phyloP scores from a whole-genome alignment of 148 eudicot species.

The Diospyros lotus region DNA sequence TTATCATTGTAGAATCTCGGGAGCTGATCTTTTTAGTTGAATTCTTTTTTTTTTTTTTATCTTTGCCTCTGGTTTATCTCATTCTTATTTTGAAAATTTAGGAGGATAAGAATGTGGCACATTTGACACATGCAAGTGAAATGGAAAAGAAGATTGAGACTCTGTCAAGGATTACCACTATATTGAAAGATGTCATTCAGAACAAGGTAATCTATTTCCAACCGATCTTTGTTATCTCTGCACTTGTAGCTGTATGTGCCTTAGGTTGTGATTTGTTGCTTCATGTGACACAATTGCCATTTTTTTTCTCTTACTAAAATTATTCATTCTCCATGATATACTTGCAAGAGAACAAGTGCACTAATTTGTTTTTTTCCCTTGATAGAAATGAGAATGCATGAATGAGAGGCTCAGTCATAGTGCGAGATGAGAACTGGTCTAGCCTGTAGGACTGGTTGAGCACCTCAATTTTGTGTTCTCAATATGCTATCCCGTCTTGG shows the following conservation, averaged over 20 bases:
- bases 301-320: neutral
- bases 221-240: neutral
- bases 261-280: neutral
- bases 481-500: neutral
- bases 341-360: neutral
- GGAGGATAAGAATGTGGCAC: conserved; percentile 99
- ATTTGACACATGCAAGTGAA: conserved; percentile 91
- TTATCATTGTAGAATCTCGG: neutral
- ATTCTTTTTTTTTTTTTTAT: conserved; percentile 1
- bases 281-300: neutral
- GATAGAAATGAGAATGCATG: neutral
- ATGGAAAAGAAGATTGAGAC: conserved; percentile 99
- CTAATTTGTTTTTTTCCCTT: neutral
- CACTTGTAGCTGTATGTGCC: neutral
- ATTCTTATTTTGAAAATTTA: conserved; percentile 20
- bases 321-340: neutral
- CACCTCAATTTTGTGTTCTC: conserved; percentile 3
- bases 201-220: conserved; percentile 60
- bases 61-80: conserved; percentile 9
- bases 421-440: neutral
- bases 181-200: conserved; percentile 96
- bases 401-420: neutral
- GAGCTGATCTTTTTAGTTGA: neutral
- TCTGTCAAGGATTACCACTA: conserved; percentile 80
- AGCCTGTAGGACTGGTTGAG: conserved; percentile 1